Evolutionary conservation across 139 green algal species (phyloP).

Genomic region (Micractinium conductrix): DNA sequence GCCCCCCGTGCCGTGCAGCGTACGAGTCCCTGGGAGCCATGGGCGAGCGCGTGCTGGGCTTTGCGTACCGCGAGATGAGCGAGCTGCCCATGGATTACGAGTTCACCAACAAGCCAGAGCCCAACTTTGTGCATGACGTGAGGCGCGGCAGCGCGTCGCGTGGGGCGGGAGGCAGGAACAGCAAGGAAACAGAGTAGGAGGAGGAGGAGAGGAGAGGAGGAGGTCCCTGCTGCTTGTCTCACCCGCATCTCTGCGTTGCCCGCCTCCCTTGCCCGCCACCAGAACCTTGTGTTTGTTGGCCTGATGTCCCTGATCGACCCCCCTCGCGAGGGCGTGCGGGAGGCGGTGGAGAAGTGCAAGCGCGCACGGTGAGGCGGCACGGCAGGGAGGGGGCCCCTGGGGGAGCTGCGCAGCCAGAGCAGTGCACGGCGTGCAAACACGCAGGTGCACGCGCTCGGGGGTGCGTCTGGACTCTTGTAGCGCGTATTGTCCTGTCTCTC

Average conservation of each 20-base stretch:
- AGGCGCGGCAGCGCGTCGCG: too few relatives aligned
- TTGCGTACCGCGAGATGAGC: conserved; percentile 67
- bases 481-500: too few relatives aligned
- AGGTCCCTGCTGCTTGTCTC: neutral
- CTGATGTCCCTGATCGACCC: conserved; percentile 90
- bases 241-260: neutral
- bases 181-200: too few relatives aligned
- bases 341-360: conserved; percentile 80
- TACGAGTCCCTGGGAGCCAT: conserved; percentile 75
- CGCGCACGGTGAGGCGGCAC: conserved; percentile 32
- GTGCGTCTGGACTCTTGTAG: too few relatives aligned
- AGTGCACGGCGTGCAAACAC: too few relatives aligned
- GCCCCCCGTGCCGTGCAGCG: neutral
- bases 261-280: conserved; percentile 5
- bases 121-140: conserved; percentile 66
- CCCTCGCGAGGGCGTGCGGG: conserved; percentile 74
- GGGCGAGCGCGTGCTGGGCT: conserved; percentile 79
- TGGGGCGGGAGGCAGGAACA: too few relatives aligned
- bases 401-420: too few relatives aligned
- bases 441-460: too few relatives aligned
- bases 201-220: too few relatives aligned
- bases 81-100: conserved; percentile 49
- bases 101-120: conserved; percentile 69
- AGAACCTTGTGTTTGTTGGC: conserved; percentile 76
- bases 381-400: neutral